Percentiles rank a stretch among this genome's conserved stretches.
phyloP scores from a whole-genome alignment of 495 filamentous ascomycete species.

The Penicillium pulvis region DNA sequence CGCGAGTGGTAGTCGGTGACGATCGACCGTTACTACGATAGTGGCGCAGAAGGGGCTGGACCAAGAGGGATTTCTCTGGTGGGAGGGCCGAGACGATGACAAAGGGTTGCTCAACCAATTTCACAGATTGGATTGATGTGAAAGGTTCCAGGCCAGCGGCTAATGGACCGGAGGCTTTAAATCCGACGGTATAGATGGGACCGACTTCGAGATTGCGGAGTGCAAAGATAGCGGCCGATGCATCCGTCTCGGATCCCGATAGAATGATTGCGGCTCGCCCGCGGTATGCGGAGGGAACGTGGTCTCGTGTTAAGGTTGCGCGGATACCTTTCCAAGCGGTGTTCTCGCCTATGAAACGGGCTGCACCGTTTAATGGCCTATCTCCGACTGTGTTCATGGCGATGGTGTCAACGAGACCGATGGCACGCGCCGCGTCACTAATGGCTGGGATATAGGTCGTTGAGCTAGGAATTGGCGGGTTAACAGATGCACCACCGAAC shows the following conservation, averaged over 20 bases:
- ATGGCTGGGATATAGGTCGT: constrained; percentile 61
- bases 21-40: constrained; percentile 49
- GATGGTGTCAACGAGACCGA: constrained; percentile 80
- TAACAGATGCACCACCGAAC: constrained; percentile 79
- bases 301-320: constrained; percentile 75
- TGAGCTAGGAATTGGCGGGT: constrained; percentile 60
- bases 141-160: constrained; percentile 72
- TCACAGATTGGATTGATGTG: constrained; percentile 76
- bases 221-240: constrained; percentile 73
- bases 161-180: constrained; percentile 66
- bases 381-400: constrained; percentile 50
- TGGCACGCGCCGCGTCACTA: constrained; percentile 71
- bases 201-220: constrained; percentile 73
- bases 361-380: constrained; percentile 24
- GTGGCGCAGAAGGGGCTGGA: constrained; percentile 75
- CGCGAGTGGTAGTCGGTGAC: constrained; percentile 52
- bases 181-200: constrained; percentile 81
- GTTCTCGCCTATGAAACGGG: constrained; percentile 71
- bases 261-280: constrained; percentile 74
- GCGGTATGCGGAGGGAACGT: constrained; percentile 77
- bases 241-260: constrained; percentile 66
- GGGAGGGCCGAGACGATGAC: constrained; percentile 77
- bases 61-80: constrained; percentile 74
- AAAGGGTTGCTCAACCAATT: constrained; percentile 73
- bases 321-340: constrained; percentile 82